Base-by-base conservation (phyloP, 352 stramenopile genomes). In the Aphanomyces invadans region DNA sequence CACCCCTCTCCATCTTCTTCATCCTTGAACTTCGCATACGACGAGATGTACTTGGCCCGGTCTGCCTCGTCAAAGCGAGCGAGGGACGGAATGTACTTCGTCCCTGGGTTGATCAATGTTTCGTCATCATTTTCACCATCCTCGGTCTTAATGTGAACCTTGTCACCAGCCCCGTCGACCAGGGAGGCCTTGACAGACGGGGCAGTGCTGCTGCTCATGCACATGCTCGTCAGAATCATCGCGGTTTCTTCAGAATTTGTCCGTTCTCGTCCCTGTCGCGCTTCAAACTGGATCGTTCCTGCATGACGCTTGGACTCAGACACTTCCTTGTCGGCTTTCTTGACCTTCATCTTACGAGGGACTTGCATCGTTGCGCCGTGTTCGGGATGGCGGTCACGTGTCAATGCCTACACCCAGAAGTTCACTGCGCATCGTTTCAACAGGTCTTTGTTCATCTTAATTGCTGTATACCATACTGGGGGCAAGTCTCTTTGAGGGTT, bases 171-270 rank as follows among this genome's bases (percentile, higher is more conserved):
- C n/a, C 75, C 69, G 19, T 80, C 69, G 0, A 73, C 71, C 7
- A 72, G 81, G 36, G 76, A 61, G 19, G 79, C 72, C 9, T 73
- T 77, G 70, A 82, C 80, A 60, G 87, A 79, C 36, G 28, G 54
- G 49, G 53, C 63, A 11, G 59, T 52, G n/a, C 63, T 62, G 29
- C 77, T 80, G 17, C 75, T 78, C 63, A 87, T 86, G 72, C 81
- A 88, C 61, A 95, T 74, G 71, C 80, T 89, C 59, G 86, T 89
- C 61, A 95, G 80, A 53, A 95, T 95, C 73, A 92, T 78, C 52
- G 86, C 86, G 4, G 86, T 92, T 74, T 92, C 86, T 55, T 95
- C 83, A 15, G 86, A 83, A 55, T 91, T 90, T 36, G 80, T 80
- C 39, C 62, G 51, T 28, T 64, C 48, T 38, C 60, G 62, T 26